Conservation (phyloP, 208 protist species). For the Strigomonas culicis region DNA sequence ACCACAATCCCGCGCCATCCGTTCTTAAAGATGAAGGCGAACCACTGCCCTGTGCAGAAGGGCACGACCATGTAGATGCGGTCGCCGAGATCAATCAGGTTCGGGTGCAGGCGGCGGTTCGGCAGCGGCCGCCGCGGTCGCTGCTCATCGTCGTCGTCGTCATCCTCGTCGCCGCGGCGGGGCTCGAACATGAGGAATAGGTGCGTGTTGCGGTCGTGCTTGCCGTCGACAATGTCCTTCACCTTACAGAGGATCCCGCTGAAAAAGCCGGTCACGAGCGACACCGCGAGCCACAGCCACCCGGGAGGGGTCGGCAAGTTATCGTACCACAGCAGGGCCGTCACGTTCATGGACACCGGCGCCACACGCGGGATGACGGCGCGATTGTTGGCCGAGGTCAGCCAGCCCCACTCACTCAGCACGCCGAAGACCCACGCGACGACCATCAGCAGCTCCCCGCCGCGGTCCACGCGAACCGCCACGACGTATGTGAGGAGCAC, state of each 20-base stretch:
- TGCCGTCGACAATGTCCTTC: constrained; percentile 75
- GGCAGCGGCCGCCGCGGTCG: neutral
- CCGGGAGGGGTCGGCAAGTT: constrained; percentile 2
- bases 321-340: neutral
- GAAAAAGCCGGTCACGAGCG: constrained; percentile 64
- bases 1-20: constrained; percentile 74
- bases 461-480: constrained; percentile 29
- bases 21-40: constrained; percentile 72
- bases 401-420: constrained; percentile 57
- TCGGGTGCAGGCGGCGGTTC: constrained; percentile 28
- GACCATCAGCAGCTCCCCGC: constrained; percentile 64
- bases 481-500: constrained; percentile 44
- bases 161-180: constrained; percentile 2
- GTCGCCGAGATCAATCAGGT: constrained; percentile 49
- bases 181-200: constrained; percentile 29
- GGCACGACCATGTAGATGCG: constrained; percentile 82
- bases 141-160: neutral
- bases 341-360: constrained; percentile 1
- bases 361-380: constrained; percentile 14
- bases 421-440: constrained; percentile 65
- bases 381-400: constrained; percentile 18
- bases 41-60: constrained; percentile 85
- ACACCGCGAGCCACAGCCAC: constrained; percentile 74
- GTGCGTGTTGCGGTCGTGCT: constrained; percentile 30
- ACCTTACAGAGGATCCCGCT: constrained; percentile 78